These are phyloP conservation scores for Capronia coronata DNA, from an alignment of 2,329 filamentous ascomycete species.

Conservation along the genomic window DNA sequence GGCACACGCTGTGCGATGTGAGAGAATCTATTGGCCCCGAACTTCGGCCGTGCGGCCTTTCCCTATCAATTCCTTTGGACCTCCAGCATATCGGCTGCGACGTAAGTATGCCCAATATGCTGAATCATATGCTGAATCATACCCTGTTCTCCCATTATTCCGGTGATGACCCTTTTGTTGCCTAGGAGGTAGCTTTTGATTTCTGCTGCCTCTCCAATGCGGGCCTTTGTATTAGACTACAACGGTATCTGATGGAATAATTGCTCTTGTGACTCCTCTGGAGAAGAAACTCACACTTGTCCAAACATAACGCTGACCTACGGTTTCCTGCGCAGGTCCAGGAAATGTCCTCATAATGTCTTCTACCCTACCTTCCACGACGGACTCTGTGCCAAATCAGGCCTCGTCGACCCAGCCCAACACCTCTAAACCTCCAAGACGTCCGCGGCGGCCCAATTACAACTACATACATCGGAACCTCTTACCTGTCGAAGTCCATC, in stretches of 20 bases:
- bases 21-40: not conserved
- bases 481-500: slow-evolving; percentile 72
- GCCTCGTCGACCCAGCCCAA: slow-evolving; percentile 14
- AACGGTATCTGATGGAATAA: slow-evolving; percentile 77
- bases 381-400: slow-evolving; percentile 12
- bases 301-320: slow-evolving; percentile 12
- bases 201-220: slow-evolving; percentile 47
- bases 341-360: slow-evolving; percentile 30
- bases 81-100: slow-evolving; percentile 17
- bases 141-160: slow-evolving; percentile 29
- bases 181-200: slow-evolving; percentile 47
- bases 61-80: slow-evolving; percentile 6
- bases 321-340: slow-evolving; percentile 24
- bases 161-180: slow-evolving; percentile 44
- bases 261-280: not conserved
- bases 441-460: slow-evolving; percentile 49
- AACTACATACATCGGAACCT: slow-evolving; percentile 76
- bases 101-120: slow-evolving; percentile 23
- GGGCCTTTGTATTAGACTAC: slow-evolving; percentile 72
- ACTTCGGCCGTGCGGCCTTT: slow-evolving; percentile 1
- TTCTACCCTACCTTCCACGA: slow-evolving; percentile 24
- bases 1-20: not conserved
- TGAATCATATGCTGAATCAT: slow-evolving; percentile 20
- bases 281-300: slow-evolving; percentile 8
- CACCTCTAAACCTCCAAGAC: slow-evolving; percentile 21